These are phyloP conservation scores for Abrus pulchellus DNA, from an alignment of 306 rosid species.

Conservation along the genomic window DNA sequence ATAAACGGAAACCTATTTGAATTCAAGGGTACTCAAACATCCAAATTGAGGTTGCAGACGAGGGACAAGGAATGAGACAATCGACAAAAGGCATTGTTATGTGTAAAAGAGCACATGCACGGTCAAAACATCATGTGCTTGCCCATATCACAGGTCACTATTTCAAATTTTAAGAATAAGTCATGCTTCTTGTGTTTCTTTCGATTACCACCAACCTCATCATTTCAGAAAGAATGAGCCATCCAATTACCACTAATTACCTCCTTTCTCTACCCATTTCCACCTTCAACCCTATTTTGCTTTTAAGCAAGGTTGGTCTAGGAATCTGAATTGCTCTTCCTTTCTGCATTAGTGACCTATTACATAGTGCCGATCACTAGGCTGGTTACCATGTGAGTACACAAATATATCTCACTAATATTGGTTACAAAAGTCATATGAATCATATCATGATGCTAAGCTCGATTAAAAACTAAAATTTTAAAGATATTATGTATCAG, in stretches of 20 bases:
- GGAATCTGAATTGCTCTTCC: conserved; percentile 7
- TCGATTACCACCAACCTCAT: conserved; percentile 5
- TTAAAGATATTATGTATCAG: too few relatives aligned
- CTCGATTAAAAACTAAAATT: too few relatives aligned
- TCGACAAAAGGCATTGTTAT: conserved; percentile 17
- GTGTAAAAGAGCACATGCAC: conserved; percentile 51
- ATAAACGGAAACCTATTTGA: neutral
- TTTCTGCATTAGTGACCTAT: conserved; percentile 29
- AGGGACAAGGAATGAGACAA: conserved; percentile 44
- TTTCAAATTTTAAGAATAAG: conserved; percentile 19
- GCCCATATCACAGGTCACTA: conserved; percentile 41
- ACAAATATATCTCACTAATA: too few relatives aligned
- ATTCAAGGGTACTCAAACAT: neutral
- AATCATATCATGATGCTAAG: too few relatives aligned
- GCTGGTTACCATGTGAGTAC: conserved; percentile 40
- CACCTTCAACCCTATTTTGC: conserved; percentile 1
- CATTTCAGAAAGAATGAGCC: neutral
- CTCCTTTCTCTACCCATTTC: neutral
- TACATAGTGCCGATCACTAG: conserved; percentile 26
- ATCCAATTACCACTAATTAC: neutral
- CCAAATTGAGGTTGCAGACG: conserved; percentile 16
- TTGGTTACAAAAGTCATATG: too few relatives aligned
- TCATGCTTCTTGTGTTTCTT: conserved; percentile 1
- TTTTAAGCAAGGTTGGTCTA: conserved; percentile 18
- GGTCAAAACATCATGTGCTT: conserved; percentile 51